These are phyloP conservation scores for Hyaloscypha variabilis DNA, from an alignment of 495 filamentous ascomycete species.

Conservation along the genomic window DNA sequence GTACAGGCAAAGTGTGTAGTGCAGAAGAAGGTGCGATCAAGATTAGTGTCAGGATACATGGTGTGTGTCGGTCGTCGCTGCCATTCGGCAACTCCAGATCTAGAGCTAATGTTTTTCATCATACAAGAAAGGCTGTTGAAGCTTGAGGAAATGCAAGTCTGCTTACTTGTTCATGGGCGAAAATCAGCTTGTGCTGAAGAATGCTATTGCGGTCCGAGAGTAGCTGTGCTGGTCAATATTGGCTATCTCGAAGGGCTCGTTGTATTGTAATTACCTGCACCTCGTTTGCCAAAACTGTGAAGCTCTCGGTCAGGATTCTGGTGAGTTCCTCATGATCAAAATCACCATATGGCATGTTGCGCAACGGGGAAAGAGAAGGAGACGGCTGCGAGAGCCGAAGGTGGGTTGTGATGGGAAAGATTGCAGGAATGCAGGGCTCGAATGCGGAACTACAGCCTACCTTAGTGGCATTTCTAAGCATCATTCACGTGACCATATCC, in stretches of 20 bases:
- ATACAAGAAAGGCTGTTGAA: conserved; percentile 35
- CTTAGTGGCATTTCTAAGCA: background rate
- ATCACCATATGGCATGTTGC: conserved; percentile 30
- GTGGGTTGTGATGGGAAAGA: background rate
- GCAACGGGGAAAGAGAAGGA: conserved; percentile 2
- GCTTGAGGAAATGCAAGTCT: conserved; percentile 1
- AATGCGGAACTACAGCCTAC: background rate
- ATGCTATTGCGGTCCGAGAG: conserved; percentile 56
- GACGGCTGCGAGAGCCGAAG: background rate
- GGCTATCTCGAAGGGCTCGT: too few species aligned
- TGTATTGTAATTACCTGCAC: conserved; percentile 37
- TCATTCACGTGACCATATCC: background rate
- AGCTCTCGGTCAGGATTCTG: conserved; percentile 58
- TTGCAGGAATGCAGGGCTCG: background rate
- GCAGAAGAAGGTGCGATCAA: conserved; percentile 13
- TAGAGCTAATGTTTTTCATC: conserved; percentile 73
- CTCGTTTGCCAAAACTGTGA: conserved; percentile 64
- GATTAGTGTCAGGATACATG: conserved; percentile 35
- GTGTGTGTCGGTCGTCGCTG: conserved; percentile 55
- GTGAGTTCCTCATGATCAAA: conserved; percentile 39
- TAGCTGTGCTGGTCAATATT: conserved; percentile 21
- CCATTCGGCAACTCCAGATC: conserved; percentile 61
- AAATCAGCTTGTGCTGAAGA: conserved; percentile 59
- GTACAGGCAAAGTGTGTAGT: conserved; percentile 6
- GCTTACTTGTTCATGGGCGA: conserved; percentile 59